Evolutionary conservation across 1,284 basidiomycete genomes (phyloP), one percentile per base, ranked within the genome.

Genomic region (Phaffia rhodozyma): DNA sequence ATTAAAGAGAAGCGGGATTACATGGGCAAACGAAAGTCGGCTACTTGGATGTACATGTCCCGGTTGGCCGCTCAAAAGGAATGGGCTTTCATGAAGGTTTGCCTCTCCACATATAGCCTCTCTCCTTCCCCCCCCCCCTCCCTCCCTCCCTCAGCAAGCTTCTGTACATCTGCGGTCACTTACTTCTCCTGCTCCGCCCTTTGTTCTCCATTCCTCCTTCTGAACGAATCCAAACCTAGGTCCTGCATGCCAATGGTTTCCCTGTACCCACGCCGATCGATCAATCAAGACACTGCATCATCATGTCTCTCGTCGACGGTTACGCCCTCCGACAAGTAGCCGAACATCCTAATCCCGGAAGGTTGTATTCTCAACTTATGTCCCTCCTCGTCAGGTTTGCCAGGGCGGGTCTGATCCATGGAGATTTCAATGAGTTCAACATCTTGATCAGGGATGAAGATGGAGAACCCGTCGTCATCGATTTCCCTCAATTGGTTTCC

Each of bases 41-140:
- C 93, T 0, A 94, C 90, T 34, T 99, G 94, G 94, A 97, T 98
- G 93, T 98, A 97, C 78, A 92, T 99, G 90, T 94, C 91, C 61
- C 84, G 94, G 32, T 77, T 99, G 55, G 87, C 92, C 13, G 94
- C 94, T 5, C 86, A 94, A 77, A 97, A 97, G 74, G 94, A 99
- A 75, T 98, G 86, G 81, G 90, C 91, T 0, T 99, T 97, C 75
- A 96, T 99, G 91, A 96, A 96, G 82, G 91, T 89, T 52, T 47
- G 71, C 72, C 23, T 29, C 34, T 30, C 7, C 18, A 52, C 55
- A 29, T 30, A 32, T 49, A 27, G 29, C 48, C 30, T 27, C 55
- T 57, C 50, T 62, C 27, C 13, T 55, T 20, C n/a, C 32, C n/a
- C 6, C 43, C 47, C 27, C 9, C 9, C 32, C 9, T 34, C 32